Evolutionary conservation across 2,329 filamentous ascomycete genomes (phyloP).

Genomic region (Diaporthe caulivora): DNA sequence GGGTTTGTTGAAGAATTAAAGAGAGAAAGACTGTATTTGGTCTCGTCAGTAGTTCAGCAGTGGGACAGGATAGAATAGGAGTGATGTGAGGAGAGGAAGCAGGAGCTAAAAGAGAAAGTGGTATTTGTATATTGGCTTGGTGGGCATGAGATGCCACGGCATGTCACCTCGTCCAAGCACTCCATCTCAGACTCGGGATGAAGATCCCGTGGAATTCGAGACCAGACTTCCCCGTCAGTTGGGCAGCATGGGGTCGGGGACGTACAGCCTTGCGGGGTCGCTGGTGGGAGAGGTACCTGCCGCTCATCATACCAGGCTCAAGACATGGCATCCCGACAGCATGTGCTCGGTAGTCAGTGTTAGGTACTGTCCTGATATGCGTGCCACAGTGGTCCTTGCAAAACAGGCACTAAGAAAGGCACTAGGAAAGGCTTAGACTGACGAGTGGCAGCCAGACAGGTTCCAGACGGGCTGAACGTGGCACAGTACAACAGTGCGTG

Average conservation of each 20-base stretch:
- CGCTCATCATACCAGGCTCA: slow-evolving; percentile 12
- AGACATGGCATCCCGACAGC: slow-evolving; percentile 27
- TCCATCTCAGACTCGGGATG: slow-evolving; percentile 37
- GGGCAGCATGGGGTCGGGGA: slow-evolving; percentile 28
- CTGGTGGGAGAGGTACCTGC: slow-evolving; percentile 3
- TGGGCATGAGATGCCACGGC: slow-evolving; percentile 19
- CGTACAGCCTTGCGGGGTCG: neutral
- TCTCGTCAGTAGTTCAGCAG: slow-evolving; percentile 34
- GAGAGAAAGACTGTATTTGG: slow-evolving; percentile 42
- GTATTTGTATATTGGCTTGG: slow-evolving; percentile 41
- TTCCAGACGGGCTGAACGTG: neutral
- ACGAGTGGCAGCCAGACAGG: neutral
- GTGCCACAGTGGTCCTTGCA: slow-evolving; percentile 4
- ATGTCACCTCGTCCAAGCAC: slow-evolving; percentile 35
- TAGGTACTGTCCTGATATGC: neutral
- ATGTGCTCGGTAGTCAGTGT: neutral
- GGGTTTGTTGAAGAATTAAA: slow-evolving; percentile 41
- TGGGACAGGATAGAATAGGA: slow-evolving; percentile 30
- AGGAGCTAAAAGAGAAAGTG: slow-evolving; percentile 34
- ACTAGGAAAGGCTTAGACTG: neutral
- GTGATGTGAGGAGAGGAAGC: neutral
- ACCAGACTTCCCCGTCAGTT: slow-evolving; percentile 31
- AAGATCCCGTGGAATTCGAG: slow-evolving; percentile 36
- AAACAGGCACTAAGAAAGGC: neutral
- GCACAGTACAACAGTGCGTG: slow-evolving; percentile 8